Evolutionary conservation across 2,329 filamentous ascomycete genomes (phyloP), one percentile per base, ranked within the genome.

Genomic region (Colletotrichum coccodes): DNA sequence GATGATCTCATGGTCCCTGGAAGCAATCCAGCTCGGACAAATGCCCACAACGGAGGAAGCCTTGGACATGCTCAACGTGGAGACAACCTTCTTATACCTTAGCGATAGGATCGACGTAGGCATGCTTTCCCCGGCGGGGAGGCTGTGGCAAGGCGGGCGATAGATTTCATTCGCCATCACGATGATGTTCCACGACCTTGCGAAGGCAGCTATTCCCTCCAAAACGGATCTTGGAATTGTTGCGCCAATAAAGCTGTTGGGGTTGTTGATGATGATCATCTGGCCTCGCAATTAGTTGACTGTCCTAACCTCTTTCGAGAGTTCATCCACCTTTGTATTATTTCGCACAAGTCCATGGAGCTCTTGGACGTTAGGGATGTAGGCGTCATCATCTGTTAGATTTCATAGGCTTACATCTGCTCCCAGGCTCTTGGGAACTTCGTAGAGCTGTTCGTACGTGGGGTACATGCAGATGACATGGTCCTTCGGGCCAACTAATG

Each of bases 31-130:
- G 28, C 94, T 94, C 1, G 94, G 80, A 0, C 94, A 89, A 70
- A 97, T 90, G 1, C 94, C 94, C 1, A 94, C 93, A 3, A 97
- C 82, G 2, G 92, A 89, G 79, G 94, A 97, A 0, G 93, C 92
- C 80, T 97, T 97, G 26, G 92, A 95, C 83, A 97, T 89, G n/a
- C 92, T 95, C 14, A 94, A 91, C 0, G 93, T 96, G 11, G 89
- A 89, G 32, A 97, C 84, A n/a, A 88, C 87, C 63, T 90, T 91
- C 3, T 87, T 81, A 78, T 97, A 96, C 40, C 90, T 91, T 50
- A 96, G 82, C 0, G 91, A 89, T 1, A 94, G 83, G 6, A 91
- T 85, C 0, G 93, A 94, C 0, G 92, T 91, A 2, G 88, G 92
- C 50, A 56, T 54, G 65, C 86, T 72, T 64, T 75, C 72, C 26